Base-by-base conservation (phyloP, 257 asterid species). In the Solanum infundibuliforme region DNA sequence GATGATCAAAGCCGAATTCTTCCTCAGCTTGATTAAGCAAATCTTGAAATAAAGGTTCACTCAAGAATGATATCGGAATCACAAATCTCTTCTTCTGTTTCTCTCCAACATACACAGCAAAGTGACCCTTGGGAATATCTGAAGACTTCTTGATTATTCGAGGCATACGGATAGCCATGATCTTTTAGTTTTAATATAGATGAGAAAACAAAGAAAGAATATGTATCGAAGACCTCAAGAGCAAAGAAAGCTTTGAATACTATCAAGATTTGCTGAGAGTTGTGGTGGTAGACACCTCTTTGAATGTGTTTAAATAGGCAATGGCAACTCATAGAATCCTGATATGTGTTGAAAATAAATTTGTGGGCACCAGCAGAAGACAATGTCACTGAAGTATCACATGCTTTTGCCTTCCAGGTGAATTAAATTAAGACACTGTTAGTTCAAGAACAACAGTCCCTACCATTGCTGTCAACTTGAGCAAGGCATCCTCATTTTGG, bases 81-180 rank as follows among this genome's bases (percentile, higher is more conserved):
- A 93, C 89, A n/a, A 86, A 92, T 29, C 95, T 91, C 41, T 88
- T 91, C 69, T 90, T 92, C 27, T 89, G 84, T 34, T 84, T 88
- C 76, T 91, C 91, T 10, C 94, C 92, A 5, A 93, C 93, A 68
- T 93, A 94, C 36, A 93, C 93, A 21, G 89, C 93, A 90, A 93
- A 43, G 48, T 94, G 94, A 29, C 94, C 94, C 87, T 93, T 94
- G 0, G 95, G 95, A 69, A 92, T 91, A 66, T 88, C 68, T 13
- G 62, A 41, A 3, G 36, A 77, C 36, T 77, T 77, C n/a, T 39
- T 41, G 84, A 77, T 77, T 3, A 25, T 41, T 12, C 36, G 84
- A 77, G 84, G 62, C 11, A 41, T 31, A 77, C 36, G 84, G 23
- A 77, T 77, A 77, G 62, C 62, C 84, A 77, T 77, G 36, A 13